A percentile compares a stretch with the other conserved stretches of the same genome.
These are phyloP conservation scores for Russula ochroleuca DNA, from an alignment of 768 basidiomycete genomes.

Conservation along the genomic window DNA sequence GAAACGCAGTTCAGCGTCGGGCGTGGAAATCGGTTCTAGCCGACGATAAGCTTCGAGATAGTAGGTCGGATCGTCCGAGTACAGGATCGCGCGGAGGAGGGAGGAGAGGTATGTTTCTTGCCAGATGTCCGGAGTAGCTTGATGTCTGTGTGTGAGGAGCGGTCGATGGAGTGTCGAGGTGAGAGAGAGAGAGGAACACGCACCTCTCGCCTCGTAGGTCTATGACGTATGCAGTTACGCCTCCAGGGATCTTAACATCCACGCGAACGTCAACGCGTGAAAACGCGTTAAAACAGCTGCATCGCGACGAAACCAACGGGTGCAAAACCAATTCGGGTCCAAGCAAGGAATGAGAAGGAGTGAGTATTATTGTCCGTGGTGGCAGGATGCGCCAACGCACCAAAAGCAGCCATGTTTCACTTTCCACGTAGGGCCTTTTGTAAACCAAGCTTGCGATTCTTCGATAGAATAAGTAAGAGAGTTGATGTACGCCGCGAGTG, in stretches of 20 bases:
- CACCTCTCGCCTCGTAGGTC: constrained; percentile 93
- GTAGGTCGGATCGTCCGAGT: constrained; percentile 93
- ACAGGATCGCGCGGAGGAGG: constrained; percentile 83
- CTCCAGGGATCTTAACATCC: constrained; percentile 97
- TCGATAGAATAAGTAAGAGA: constrained; percentile 96
- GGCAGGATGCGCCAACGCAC: constrained; percentile 41
- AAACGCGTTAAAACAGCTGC: constrained; percentile 95
- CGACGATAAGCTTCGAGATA: constrained; percentile 91
- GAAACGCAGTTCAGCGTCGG: constrained; percentile 86
- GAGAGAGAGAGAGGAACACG: constrained; percentile 31
- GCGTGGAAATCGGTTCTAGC: constrained; percentile 87
- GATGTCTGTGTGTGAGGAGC: constrained; percentile 57
- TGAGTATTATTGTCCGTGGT: not conserved
- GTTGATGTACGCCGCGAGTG: constrained; percentile 96
- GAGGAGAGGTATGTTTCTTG: constrained; percentile 97
- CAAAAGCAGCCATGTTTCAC: constrained; percentile 92
- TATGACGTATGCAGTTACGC: constrained; percentile 89
- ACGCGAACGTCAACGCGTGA: constrained; percentile 94
- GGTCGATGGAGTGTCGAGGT: not conserved
- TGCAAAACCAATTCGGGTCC: not conserved
- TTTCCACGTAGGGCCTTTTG: constrained; percentile 80
- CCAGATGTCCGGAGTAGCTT: constrained; percentile 90
- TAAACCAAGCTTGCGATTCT: constrained; percentile 89
- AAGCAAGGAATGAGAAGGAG: not conserved
- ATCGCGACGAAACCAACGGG: no score